A percentile compares a stretch with the other conserved stretches of the same genome.
Evolutionary conservation across 2,329 filamentous ascomycete species (phyloP).

Genomic region (Drechslera avenae): DNA sequence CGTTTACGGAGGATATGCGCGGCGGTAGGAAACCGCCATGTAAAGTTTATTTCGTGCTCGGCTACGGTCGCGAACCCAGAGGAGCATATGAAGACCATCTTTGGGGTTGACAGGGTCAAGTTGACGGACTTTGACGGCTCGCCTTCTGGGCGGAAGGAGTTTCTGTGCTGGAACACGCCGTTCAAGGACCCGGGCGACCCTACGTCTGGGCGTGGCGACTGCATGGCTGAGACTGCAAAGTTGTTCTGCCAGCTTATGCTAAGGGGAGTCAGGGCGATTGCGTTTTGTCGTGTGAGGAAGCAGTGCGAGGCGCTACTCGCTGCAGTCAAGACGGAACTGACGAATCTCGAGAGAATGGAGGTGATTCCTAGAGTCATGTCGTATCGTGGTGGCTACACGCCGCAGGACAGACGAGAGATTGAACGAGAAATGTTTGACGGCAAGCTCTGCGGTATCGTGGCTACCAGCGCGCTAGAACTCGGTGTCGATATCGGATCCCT

Average conservation of each 20-base stretch:
- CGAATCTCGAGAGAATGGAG: constrained; percentile 72
- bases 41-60: constrained; percentile 94
- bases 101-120: constrained; percentile 80
- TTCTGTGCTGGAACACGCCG: constrained; percentile 96
- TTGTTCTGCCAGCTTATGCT: constrained; percentile 90
- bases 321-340: constrained; percentile 78
- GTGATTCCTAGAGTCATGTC: constrained; percentile 85
- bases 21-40: constrained; percentile 80
- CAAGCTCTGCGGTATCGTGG: constrained; percentile 88
- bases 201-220: constrained; percentile 81
- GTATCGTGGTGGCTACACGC: constrained; percentile 92
- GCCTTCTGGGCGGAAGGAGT: constrained; percentile 90
- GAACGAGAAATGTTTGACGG: constrained; percentile 98
- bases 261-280: constrained; percentile 87
- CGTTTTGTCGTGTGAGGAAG: constrained; percentile 86
- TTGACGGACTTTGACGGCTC: constrained; percentile 92
- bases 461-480: constrained; percentile 89
- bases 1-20: constrained; percentile 85
- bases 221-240: constrained; percentile 82
- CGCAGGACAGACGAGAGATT: constrained; percentile 84
- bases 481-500: constrained; percentile 94
- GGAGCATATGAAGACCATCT: constrained; percentile 92
- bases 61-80: constrained; percentile 93
- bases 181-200: constrained; percentile 89
- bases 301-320: constrained; percentile 84